phyloP scores from a whole-genome alignment of 768 basidiomycete genomes.

The Auricularia heimuer region DNA sequence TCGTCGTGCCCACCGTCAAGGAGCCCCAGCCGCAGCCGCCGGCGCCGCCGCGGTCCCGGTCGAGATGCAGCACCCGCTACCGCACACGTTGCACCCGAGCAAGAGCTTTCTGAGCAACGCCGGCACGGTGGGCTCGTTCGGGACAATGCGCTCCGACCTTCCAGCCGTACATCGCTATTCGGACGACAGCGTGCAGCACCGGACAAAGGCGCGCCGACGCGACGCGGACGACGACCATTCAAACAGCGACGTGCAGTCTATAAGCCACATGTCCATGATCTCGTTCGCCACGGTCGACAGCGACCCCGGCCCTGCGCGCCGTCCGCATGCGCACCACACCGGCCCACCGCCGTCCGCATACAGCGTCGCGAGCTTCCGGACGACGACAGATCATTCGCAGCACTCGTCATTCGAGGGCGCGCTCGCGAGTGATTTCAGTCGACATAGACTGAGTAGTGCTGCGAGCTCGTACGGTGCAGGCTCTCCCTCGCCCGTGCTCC shows the following conservation, averaged over 20 bases:
- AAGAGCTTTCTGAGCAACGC: background rate
- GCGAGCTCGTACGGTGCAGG: conserved; percentile 64
- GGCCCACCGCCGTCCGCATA: background rate
- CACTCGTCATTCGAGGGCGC: conserved; percentile 67
- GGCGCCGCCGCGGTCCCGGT: conserved; percentile 42
- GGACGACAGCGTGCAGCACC: conserved; percentile 33
- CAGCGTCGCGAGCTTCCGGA: conserved; percentile 17
- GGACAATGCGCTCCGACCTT: background rate
- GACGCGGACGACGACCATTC: conserved; percentile 88
- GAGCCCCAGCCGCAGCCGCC: conserved; percentile 49
- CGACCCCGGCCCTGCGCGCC: conserved; percentile 68
- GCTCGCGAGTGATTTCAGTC: conserved; percentile 63
- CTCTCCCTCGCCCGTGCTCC: conserved; percentile 52
- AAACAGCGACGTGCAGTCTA: conserved; percentile 75
- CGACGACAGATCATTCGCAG: conserved; percentile 22
- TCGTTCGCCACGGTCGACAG: conserved; percentile 81
- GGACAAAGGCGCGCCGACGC: conserved; percentile 68
- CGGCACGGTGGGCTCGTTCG: background rate
- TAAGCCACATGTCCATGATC: conserved; percentile 63
- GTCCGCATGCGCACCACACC: background rate
- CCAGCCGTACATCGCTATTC: conserved; percentile 20
- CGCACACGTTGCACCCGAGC: background rate
- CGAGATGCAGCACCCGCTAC: background rate
- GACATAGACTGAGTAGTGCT: conserved; percentile 62
- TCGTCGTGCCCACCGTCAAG: conserved; percentile 23